Percentiles rank a stretch among this genome's conserved stretches.
phyloP scores from a whole-genome alignment of 192 early-diverging fungal species.

The Paraglomus brasilianum region DNA sequence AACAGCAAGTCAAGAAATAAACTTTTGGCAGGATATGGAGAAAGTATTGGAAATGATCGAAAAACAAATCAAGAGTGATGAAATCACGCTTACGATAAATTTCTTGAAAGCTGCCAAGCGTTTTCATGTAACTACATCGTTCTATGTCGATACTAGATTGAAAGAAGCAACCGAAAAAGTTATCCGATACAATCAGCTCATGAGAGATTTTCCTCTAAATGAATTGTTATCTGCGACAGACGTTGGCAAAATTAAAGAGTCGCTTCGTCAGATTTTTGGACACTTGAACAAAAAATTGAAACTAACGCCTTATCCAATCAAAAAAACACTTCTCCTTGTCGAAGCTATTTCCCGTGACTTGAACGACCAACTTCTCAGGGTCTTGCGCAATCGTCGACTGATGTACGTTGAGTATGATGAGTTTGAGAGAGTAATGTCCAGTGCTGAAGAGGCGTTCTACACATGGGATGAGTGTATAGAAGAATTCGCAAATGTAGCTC shows the following conservation, averaged over 20 bases:
- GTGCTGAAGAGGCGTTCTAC: constrained; percentile 83
- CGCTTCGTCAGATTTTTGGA: constrained; percentile 81
- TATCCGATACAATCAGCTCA: constrained; percentile 92
- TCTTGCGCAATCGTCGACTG: constrained; percentile 82
- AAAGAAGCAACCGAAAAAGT: constrained; percentile 94
- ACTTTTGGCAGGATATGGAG: constrained; percentile 99
- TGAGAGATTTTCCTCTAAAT: constrained; percentile 98
- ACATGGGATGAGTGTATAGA: constrained; percentile 95
- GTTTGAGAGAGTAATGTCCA: constrained; percentile 83
- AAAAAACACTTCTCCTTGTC: constrained; percentile 88
- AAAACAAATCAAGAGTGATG: constrained; percentile 90
- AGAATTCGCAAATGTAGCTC: constrained; percentile 92
- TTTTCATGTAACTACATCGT: constrained; percentile 96
- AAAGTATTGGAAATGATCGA: constrained; percentile 89
- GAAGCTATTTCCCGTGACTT: constrained; percentile 95
- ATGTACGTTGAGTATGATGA: constrained; percentile 93
- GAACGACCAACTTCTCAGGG: constrained; percentile 86
- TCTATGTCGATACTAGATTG: constrained; percentile 95
- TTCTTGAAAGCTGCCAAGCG: constrained; percentile 96
- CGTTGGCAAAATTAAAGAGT: constrained; percentile 74
- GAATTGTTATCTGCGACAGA: constrained; percentile 96
- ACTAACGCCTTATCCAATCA: constrained; percentile 89
- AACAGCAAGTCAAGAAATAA: constrained; percentile 96
- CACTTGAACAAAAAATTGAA: constrained; percentile 98
- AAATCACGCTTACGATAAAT: constrained; percentile 88